Evolutionary conservation across 129 eudicot genomes (phyloP).

Genomic region (Tagetes patula): DNA sequence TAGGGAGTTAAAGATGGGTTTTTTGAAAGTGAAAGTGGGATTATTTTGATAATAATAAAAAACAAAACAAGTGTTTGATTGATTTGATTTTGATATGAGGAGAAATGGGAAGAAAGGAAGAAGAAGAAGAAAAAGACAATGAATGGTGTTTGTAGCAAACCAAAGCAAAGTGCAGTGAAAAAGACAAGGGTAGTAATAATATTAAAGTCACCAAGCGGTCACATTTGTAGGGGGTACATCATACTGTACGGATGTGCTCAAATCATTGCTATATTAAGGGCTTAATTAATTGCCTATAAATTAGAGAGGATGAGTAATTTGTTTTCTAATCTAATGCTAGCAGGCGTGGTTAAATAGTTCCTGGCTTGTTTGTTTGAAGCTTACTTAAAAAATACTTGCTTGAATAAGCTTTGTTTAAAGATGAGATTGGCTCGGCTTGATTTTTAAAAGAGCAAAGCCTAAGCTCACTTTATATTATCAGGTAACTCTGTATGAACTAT

Average conservation of each 20-base stretch:
- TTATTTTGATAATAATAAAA: neutral
- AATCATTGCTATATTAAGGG: too few relatives aligned
- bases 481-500: too few relatives aligned
- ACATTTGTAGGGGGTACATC: neutral
- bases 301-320: too few relatives aligned
- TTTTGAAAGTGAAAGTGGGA: slow-evolving; percentile 24
- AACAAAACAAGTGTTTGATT: neutral
- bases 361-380: too few relatives aligned
- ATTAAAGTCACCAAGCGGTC: slow-evolving; percentile 33
- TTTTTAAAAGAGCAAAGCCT: too few relatives aligned
- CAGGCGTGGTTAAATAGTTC: too few relatives aligned
- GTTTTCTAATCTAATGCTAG: too few relatives aligned
- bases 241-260: neutral
- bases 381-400: too few relatives aligned
- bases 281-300: too few relatives aligned
- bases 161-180: neutral
- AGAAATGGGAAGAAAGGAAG: neutral
- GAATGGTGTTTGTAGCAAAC: slow-evolving; percentile 9
- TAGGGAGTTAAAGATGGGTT: slow-evolving; percentile 23
- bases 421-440: too few relatives aligned
- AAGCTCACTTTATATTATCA: too few relatives aligned
- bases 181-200: slow-evolving; percentile 22
- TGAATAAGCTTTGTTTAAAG: too few relatives aligned
- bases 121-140: neutral
- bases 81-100: slow-evolving; percentile 17